Conservation (phyloP, 306 rosid species). For the Ammopiptanthus mongolicus region DNA sequence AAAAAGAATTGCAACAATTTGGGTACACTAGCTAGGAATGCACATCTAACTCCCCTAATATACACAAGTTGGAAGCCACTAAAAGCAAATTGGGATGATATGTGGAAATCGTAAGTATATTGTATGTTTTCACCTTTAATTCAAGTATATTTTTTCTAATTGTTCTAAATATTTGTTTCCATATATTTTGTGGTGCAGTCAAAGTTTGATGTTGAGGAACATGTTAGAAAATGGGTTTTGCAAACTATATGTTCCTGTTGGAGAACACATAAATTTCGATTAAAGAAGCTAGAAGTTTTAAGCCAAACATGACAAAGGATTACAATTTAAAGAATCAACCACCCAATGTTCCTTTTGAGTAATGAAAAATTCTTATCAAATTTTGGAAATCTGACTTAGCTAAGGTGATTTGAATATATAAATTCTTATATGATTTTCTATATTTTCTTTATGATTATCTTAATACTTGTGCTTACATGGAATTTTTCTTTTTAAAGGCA, state of each 20-base stretch:
- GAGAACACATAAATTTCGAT: background rate
- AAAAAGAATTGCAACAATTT: too few relatives aligned
- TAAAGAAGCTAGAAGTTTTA: background rate
- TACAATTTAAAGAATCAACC: background rate
- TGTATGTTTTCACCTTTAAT: too few relatives aligned
- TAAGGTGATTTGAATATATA: background rate
- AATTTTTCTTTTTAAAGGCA: background rate
- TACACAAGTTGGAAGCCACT: too few relatives aligned
- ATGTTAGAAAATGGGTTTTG: too few relatives aligned
- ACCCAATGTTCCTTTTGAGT: background rate
- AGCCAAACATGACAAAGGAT: background rate
- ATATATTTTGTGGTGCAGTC: too few relatives aligned
- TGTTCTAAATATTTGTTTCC: too few relatives aligned
- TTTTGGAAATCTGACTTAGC: background rate
- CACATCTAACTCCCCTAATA: too few relatives aligned
- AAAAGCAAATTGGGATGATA: too few relatives aligned
- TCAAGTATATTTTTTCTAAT: too few relatives aligned
- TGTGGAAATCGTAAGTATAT: too few relatives aligned
- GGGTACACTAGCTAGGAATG: too few relatives aligned
- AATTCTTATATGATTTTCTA: background rate
- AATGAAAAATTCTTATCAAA: background rate
- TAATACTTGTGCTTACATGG: background rate
- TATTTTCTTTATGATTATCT: background rate
- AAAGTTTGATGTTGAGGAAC: too few relatives aligned
- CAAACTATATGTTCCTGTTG: background rate